phyloP scores from a whole-genome alignment of 2,329 filamentous ascomycete species.

The Didymella exigua region DNA sequence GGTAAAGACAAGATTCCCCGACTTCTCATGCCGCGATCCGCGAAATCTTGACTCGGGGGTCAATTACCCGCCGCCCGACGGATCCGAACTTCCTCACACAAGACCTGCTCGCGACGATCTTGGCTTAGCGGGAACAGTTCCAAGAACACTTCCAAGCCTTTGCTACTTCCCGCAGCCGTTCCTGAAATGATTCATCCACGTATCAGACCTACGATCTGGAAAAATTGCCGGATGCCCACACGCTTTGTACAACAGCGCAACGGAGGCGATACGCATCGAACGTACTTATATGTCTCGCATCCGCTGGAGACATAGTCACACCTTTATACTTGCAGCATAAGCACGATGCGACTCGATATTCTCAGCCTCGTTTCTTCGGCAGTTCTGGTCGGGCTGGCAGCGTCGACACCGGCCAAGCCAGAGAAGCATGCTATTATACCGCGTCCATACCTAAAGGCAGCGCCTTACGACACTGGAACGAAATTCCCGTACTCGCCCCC shows the following conservation, averaged over 20 bases:
- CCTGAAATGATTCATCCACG: not conserved
- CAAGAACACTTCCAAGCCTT: not conserved
- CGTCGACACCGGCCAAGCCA: not conserved
- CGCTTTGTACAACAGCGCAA: not conserved
- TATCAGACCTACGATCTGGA: not conserved
- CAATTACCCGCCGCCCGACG: not conserved
- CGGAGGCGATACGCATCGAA: not conserved
- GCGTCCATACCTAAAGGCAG: not conserved
- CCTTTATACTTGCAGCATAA: not conserved
- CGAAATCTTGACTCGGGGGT: not conserved
- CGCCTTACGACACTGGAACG: not conserved
- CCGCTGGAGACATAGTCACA: too few species aligned
- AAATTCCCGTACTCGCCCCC: conserved; percentile 1
- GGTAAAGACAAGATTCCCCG: not conserved
- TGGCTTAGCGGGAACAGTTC: not conserved
- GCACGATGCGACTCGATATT: not conserved
- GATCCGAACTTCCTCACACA: not conserved
- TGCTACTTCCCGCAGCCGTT: not conserved
- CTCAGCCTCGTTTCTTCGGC: not conserved
- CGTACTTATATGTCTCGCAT: not conserved
- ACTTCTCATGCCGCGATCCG: not conserved
- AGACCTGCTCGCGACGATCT: not conserved
- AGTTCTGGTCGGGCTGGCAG: not conserved
- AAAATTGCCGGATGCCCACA: not conserved
- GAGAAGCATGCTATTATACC: not conserved